Evolutionary conservation across 2,329 filamentous ascomycete genomes (phyloP).

Genomic region (Chaetothyriales sp.): DNA sequence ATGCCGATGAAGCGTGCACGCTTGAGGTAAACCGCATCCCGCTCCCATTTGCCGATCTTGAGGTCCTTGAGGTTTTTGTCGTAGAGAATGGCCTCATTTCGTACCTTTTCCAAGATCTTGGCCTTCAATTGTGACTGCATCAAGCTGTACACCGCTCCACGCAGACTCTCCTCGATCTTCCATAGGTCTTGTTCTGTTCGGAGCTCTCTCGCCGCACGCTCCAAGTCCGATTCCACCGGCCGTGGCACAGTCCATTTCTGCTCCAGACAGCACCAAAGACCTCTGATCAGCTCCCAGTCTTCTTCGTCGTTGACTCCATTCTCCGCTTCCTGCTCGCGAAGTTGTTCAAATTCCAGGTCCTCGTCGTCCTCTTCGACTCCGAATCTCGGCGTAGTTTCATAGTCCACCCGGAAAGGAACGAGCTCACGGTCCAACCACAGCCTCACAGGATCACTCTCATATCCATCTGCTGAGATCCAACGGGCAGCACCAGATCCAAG

Average conservation of each 20-base stretch:
- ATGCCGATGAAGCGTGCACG: constrained; percentile 46
- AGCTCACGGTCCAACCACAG: constrained; percentile 44
- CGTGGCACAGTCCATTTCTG: constrained; percentile 25
- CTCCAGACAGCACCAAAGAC: constrained; percentile 28
- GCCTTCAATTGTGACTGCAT: constrained; percentile 43
- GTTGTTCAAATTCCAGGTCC: constrained; percentile 41
- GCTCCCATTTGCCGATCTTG: constrained; percentile 44
- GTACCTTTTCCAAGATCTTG: constrained; percentile 33
- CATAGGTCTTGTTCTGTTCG: constrained; percentile 41
- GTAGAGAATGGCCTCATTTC: constrained; percentile 36
- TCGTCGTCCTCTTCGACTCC: constrained; percentile 44
- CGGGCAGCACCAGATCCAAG: constrained; percentile 36
- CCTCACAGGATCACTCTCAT: constrained; percentile 28
- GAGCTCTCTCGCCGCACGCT: constrained; percentile 22
- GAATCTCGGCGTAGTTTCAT: constrained; percentile 32
- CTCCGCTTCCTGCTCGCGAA: constrained; percentile 47
- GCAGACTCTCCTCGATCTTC: constrained; percentile 38
- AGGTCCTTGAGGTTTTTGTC: constrained; percentile 35
- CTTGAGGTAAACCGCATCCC: constrained; percentile 45
- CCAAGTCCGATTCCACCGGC: constrained; percentile 19
- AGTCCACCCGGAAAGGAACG: constrained; percentile 29
- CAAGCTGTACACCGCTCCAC: constrained; percentile 52
- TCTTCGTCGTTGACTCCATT: constrained; percentile 36
- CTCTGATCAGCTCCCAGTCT: constrained; percentile 37
- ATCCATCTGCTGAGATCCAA: constrained; percentile 25